Percentiles rank a stretch among this genome's conserved stretches.
These are phyloP conservation scores for Teratosphaeria zuluensis DNA, from an alignment of 2,329 filamentous ascomycete genomes.

Conservation along the genomic window DNA sequence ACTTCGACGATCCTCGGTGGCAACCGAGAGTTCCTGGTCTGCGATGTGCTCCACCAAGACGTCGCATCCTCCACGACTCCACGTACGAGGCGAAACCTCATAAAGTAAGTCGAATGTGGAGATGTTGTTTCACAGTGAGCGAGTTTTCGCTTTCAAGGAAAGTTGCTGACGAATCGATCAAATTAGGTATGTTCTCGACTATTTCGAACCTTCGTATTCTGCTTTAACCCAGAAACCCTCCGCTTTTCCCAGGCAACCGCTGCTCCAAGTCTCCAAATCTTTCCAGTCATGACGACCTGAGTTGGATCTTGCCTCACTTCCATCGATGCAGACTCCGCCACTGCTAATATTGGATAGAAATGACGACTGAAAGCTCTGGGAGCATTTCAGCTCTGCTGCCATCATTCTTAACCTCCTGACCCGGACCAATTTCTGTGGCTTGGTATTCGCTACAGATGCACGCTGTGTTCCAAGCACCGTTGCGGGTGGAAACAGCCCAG, in stretches of 20 bases:
- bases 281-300: not conserved
- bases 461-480: conserved; percentile 8
- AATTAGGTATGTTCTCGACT: not conserved
- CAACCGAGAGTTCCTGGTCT: not conserved
- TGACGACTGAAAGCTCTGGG: not conserved
- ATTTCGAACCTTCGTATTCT: not conserved
- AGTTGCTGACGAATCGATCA: not conserved
- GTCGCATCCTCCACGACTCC: not conserved
- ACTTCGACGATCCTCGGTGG: not conserved
- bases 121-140: not conserved
- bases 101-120: not conserved
- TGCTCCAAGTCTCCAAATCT: not conserved
- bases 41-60: not conserved
- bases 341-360: no score
- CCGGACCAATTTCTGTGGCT: not conserved
- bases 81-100: not conserved
- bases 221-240: not conserved
- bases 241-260: not conserved
- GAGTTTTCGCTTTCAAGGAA: not conserved
- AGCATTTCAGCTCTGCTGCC: not conserved
- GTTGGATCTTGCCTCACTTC: not conserved
- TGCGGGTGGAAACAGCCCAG: conserved; percentile 42
- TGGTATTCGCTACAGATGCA: not conserved
- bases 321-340: not conserved
- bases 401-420: not conserved